Base-by-base conservation (phyloP, 768 basidiomycete species). In the Leccinum sublutescens region DNA sequence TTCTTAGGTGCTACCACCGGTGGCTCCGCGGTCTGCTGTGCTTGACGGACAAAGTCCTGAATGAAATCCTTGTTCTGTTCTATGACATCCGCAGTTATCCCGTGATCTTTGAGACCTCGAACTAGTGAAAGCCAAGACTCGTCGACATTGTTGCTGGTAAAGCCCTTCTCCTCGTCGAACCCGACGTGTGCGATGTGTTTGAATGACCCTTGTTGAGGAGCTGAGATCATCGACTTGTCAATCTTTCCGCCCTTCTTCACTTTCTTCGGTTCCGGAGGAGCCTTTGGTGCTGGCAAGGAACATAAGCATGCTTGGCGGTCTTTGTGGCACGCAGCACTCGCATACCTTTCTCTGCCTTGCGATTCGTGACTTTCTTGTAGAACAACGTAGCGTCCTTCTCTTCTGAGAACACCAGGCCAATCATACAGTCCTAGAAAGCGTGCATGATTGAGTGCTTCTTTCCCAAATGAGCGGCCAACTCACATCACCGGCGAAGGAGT, bases 401-500 rank as follows among this genome's bases (percentile, higher is more conserved):
- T 47, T 93, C 86, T 2, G 90, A 82, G 66, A 97, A 98, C 31
- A 95, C 92, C 59, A 98, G 80, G 3, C 91, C 95, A 64, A 98
- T 83, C 86, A 91, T 91, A 67, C 91, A 93, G 62, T 88, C 82
- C 95, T 97, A 70, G 1, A 8, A 62, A 25, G 23, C 21, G 36
- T 5, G 15, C 27, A 27, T 56, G 61, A 10, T 12, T 65, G 53
- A 58, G 58, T 14, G 4, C 14, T 21, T 7, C 17, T 21, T 36
- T n/a, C 12, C 14, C 4, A 21, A n/a, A 56, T 19, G n/a, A 14
- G 51, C 47, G 59, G 38, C 12, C 6, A n/a, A 82, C 95, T 75
- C 68, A 96, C 95, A 77, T 99, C 95, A 54, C 92, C 89, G 3
- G 87, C 79, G 73, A 97, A 50, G 49, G 93, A 87, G 76, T 96